A percentile compares a stretch with the other conserved stretches of the same genome.
Evolutionary conservation across 805 yeast genomes (phyloP).

Genomic region (Candida ficus): DNA sequence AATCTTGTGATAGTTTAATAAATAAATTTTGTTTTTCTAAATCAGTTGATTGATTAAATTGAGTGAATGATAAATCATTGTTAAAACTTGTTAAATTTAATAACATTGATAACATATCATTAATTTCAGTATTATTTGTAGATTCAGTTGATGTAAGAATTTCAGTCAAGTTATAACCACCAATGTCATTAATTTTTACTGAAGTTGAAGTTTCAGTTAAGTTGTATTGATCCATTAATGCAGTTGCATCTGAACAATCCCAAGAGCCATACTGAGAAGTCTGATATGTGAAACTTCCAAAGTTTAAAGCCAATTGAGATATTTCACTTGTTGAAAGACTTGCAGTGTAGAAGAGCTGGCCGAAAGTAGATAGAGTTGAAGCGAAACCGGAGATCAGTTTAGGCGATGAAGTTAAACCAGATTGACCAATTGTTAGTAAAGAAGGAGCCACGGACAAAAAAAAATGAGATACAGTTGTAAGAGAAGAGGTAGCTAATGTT

Average conservation of each 20-base stretch:
- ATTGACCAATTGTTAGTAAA: slow-evolving; percentile 5
- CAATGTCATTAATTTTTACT: slow-evolving; percentile 2
- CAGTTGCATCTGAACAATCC: slow-evolving; percentile 23
- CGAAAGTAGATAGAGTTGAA: slow-evolving; percentile 1
- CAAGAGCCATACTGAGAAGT: slow-evolving; percentile 24
- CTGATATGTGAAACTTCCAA: slow-evolving; percentile 21
- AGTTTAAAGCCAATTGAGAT: slow-evolving; percentile 18
- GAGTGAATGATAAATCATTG: slow-evolving; percentile 5
- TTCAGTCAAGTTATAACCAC: slow-evolving; percentile 5
- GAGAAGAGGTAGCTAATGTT: slow-evolving; percentile 2
- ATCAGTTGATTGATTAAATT: slow-evolving; percentile 9
- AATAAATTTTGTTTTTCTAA: slow-evolving; percentile 10
- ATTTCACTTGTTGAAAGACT: slow-evolving; percentile 17
- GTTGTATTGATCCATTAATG: slow-evolving; percentile 24
- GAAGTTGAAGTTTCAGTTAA: slow-evolving; percentile 15
- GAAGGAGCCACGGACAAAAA: background rate
- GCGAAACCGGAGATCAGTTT: background rate
- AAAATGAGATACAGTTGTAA: slow-evolving; percentile 1
- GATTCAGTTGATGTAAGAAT: background rate
- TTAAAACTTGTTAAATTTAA: background rate
- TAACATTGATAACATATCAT: background rate
- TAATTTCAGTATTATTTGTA: slow-evolving; percentile 2
- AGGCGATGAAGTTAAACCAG: slow-evolving; percentile 9
- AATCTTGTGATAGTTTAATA: slow-evolving; percentile 14
- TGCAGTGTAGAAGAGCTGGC: slow-evolving; percentile 5